These are phyloP conservation scores for Paraphoma chrysanthemicola DNA, from an alignment of 2,329 filamentous ascomycete species.

Conservation along the genomic window DNA sequence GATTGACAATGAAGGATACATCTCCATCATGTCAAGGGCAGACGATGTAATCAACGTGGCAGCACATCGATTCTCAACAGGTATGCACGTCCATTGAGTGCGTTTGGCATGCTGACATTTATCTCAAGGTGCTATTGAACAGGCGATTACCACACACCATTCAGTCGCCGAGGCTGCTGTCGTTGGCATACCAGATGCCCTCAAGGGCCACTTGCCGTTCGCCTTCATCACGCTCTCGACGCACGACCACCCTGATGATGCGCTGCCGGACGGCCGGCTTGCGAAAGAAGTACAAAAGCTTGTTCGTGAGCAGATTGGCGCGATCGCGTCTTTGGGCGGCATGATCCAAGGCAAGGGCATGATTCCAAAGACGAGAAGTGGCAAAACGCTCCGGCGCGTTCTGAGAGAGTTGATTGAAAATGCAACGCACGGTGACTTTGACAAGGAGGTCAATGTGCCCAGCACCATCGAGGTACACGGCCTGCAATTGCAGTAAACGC, in stretches of 20 bases:
- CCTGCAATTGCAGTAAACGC: neutral
- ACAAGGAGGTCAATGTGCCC: constrained; percentile 75
- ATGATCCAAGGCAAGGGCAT: constrained; percentile 53
- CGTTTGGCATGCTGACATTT: no score
- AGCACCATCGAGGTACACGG: constrained; percentile 73
- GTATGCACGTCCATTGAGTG: no score
- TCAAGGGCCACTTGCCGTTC: constrained; percentile 92
- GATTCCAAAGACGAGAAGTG: constrained; percentile 91
- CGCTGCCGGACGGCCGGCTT: constrained; percentile 57
- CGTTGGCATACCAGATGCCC: constrained; percentile 80
- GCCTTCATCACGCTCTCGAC: constrained; percentile 77
- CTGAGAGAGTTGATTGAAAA: constrained; percentile 86
- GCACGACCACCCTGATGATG: constrained; percentile 59
- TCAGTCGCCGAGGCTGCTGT: constrained; percentile 84
- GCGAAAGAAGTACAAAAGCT: constrained; percentile 72
- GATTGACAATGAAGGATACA: constrained; percentile 75
- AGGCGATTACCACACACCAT: constrained; percentile 84
- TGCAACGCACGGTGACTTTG: constrained; percentile 74
- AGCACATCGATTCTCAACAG: constrained; percentile 87
- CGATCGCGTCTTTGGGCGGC: constrained; percentile 74
- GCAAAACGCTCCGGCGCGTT: constrained; percentile 86
- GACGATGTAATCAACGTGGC: constrained; percentile 98
- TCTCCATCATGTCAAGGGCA: constrained; percentile 68
- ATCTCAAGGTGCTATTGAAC: constrained; percentile 72
- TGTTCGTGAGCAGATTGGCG: constrained; percentile 82